A percentile compares a stretch with the other conserved stretches of the same genome.
Evolutionary conservation across 2,329 filamentous ascomycete genomes (phyloP).

Genomic region (Sarocladium oryzae): DNA sequence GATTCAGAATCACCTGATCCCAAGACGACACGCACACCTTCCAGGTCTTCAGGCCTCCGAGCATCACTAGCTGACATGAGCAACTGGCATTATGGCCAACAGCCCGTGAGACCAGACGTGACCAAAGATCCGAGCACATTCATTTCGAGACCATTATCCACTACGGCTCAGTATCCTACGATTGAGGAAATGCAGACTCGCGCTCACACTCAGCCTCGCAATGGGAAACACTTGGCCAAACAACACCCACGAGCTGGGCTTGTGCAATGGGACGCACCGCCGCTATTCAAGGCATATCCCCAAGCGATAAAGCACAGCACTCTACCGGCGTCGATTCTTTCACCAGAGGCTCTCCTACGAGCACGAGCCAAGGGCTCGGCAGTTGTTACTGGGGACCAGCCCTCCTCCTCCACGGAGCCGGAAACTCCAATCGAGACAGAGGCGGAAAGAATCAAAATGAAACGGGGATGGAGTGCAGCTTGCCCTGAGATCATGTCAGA

Average conservation of each 20-base stretch:
- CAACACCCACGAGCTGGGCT: slow-evolving; percentile 23
- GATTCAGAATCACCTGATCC: slow-evolving; percentile 19
- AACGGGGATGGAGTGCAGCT: slow-evolving; percentile 37
- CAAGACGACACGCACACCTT: background rate
- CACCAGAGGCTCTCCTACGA: slow-evolving; percentile 63
- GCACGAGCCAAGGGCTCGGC: slow-evolving; percentile 44
- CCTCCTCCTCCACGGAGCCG: slow-evolving; percentile 8
- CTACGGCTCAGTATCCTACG: slow-evolving; percentile 6
- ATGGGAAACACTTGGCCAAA: slow-evolving; percentile 12
- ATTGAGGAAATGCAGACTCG: slow-evolving; percentile 5
- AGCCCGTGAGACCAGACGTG: slow-evolving; percentile 24
- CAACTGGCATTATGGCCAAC: slow-evolving; percentile 33
- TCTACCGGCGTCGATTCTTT: slow-evolving; percentile 59
- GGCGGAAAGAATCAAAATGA: slow-evolving; percentile 35
- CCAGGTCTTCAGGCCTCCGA: slow-evolving; percentile 31
- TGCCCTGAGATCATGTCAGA: slow-evolving; percentile 44
- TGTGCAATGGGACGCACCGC: slow-evolving; percentile 59
- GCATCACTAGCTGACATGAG: slow-evolving; percentile 40
- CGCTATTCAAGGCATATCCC: slow-evolving; percentile 80
- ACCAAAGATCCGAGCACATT: slow-evolving; percentile 22
- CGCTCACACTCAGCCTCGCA: background rate
- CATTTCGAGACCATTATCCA: slow-evolving; percentile 18
- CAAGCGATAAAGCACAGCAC: slow-evolving; percentile 73
- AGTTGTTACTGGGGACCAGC: slow-evolving; percentile 14
- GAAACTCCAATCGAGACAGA: slow-evolving; percentile 18